Conservation (phyloP, 1,139 yeast genomes). For the Lodderomyces parapsilosis region DNA sequence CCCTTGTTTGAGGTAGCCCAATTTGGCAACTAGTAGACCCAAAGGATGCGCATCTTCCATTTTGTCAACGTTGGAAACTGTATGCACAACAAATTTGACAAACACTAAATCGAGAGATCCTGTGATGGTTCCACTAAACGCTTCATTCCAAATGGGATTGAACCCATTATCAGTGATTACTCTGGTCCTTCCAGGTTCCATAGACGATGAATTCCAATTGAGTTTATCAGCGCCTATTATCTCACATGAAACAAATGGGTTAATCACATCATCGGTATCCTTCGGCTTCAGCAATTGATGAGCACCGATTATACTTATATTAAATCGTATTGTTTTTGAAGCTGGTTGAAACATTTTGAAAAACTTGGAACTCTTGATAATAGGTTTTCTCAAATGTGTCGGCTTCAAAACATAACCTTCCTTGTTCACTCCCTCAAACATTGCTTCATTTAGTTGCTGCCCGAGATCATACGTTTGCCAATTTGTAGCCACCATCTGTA, state of each 20-base stretch:
- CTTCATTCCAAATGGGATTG: conserved; percentile 78
- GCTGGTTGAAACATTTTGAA: conserved; percentile 6
- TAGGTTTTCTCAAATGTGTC: conserved; percentile 32
- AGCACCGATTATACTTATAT: conserved; percentile 68
- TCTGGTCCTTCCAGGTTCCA: conserved; percentile 25
- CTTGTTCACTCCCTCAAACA: conserved; percentile 57
- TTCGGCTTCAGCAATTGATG: conserved; percentile 78
- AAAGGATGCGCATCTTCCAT: conserved; percentile 36
- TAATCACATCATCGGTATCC: conserved; percentile 28
- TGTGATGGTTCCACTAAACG: conserved; percentile 36
- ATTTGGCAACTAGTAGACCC: conserved; percentile 58
- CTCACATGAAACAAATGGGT: conserved; percentile 61
- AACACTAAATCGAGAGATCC: conserved; percentile 37
- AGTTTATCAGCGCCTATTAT: conserved; percentile 42
- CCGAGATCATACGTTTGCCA: conserved; percentile 95
- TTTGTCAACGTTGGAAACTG: conserved; percentile 18
- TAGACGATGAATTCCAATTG: conserved; percentile 21
- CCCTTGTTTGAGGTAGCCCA: conserved; percentile 65
- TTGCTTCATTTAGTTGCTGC: conserved; percentile 84
- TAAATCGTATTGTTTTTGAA: conserved; percentile 17
- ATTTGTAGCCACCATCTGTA: conserved; percentile 93
- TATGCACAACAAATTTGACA: conserved; percentile 26
- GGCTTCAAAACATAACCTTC: conserved; percentile 86
- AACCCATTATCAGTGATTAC: conserved; percentile 66
- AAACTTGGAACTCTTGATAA: conserved; percentile 23